Percentiles rank a stretch among this genome's conserved stretches.
These are phyloP conservation scores for Phyllosticta citriasiana DNA, from an alignment of 2,329 filamentous ascomycete species.

Conservation along the genomic window DNA sequence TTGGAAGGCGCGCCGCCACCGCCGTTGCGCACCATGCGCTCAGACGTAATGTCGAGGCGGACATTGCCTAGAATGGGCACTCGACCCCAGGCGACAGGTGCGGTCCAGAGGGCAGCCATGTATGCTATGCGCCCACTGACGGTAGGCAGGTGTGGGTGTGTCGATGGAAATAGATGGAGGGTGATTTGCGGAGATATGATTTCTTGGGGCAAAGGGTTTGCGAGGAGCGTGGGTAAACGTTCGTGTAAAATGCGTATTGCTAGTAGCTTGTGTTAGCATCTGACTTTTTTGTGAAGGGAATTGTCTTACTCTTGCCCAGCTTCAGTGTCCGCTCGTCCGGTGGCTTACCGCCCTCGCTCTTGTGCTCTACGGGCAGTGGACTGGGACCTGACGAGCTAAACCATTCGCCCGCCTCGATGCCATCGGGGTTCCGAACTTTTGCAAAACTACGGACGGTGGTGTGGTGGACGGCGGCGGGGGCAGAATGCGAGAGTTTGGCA, in stretches of 20 bases:
- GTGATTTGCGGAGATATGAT: conserved; percentile 53
- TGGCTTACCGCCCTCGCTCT: conserved; percentile 35
- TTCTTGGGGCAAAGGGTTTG: conserved; percentile 50
- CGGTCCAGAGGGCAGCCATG: conserved; percentile 88
- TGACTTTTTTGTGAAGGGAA: neutral
- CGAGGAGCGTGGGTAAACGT: conserved; percentile 50
- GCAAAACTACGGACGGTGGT: conserved; percentile 17
- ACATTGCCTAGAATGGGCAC: conserved; percentile 88
- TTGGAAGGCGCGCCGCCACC: conserved; percentile 29
- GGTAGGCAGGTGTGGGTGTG: conserved; percentile 80
- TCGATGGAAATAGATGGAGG: conserved; percentile 58
- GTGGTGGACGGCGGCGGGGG: neutral
- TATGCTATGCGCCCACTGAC: conserved; percentile 87
- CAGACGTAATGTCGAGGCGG: conserved; percentile 74
- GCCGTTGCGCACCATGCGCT: conserved; percentile 64
- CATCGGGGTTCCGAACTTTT: conserved; percentile 22
- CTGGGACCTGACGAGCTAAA: conserved; percentile 33
- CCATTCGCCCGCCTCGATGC: conserved; percentile 30
- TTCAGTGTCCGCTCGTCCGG: conserved; percentile 51
- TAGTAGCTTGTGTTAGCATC: conserved; percentile 18
- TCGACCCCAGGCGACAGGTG: conserved; percentile 89
- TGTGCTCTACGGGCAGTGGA: conserved; percentile 15
- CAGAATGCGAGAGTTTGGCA: conserved; percentile 14
- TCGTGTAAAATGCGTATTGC: conserved; percentile 53
- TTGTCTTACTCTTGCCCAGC: conserved; percentile 48